Evolutionary conservation across 805 yeast species (phyloP).

Genomic region (Pichia membranifaciens): DNA sequence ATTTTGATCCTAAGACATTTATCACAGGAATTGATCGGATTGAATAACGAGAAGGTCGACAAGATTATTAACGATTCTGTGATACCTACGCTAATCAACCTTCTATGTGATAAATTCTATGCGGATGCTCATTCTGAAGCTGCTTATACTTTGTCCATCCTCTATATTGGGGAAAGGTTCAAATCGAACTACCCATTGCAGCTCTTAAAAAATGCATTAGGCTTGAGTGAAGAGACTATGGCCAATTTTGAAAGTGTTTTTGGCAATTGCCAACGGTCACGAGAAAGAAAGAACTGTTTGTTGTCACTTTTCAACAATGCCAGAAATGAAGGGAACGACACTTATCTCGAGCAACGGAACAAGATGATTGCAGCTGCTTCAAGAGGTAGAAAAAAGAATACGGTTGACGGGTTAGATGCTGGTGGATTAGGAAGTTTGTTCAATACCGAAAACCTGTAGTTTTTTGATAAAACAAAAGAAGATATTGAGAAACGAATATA

Average conservation of each 20-base stretch:
- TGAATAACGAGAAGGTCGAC: constrained; percentile 68
- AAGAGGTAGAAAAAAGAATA: constrained; percentile 11
- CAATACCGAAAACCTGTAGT: constrained; percentile 4
- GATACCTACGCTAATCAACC: constrained; percentile 60
- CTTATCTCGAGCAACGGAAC: constrained; percentile 12
- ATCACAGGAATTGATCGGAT: constrained; percentile 59
- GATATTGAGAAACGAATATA: no score
- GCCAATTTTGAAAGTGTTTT: constrained; percentile 59
- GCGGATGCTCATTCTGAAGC: constrained; percentile 88
- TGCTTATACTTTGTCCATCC: constrained; percentile 76
- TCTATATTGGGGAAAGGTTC: constrained; percentile 67
- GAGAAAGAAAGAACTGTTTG: constrained; percentile 77
- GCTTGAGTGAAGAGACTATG: constrained; percentile 50
- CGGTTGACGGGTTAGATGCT: constrained; percentile 12
- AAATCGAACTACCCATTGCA: constrained; percentile 66
- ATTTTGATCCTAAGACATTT: constrained; percentile 73
- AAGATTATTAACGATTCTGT: constrained; percentile 57
- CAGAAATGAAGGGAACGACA: constrained; percentile 38
- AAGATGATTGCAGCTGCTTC: constrained; percentile 14
- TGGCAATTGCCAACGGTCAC: constrained; percentile 56
- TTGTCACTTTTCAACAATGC: constrained; percentile 62
- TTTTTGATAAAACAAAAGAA: background rate
- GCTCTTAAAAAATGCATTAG: constrained; percentile 46
- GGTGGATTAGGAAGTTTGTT: constrained; percentile 16
- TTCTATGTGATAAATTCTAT: constrained; percentile 69